A percentile compares a stretch with the other conserved stretches of the same genome.
These are phyloP conservation scores for Craspedostauros australis DNA, from an alignment of 108 stramenopile species.

Conservation along the genomic window DNA sequence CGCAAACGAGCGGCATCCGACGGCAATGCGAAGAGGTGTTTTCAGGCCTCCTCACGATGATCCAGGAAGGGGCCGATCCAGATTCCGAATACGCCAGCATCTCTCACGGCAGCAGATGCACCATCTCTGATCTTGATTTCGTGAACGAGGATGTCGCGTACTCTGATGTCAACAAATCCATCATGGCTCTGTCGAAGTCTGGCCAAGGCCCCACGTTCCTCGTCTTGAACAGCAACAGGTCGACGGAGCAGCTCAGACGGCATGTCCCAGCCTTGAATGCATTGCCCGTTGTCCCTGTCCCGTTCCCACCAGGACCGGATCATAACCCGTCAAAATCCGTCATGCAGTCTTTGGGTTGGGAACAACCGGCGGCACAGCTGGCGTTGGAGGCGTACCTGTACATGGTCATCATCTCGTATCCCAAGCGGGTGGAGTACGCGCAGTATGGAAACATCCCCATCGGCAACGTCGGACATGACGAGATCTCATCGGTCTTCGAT, in stretches of 20 bases:
- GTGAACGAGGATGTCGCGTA: slow-evolving; percentile 60
- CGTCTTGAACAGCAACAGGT: slow-evolving; percentile 57
- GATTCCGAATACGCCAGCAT: slow-evolving; percentile 65
- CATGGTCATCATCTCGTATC: slow-evolving; percentile 78
- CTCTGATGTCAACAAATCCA: slow-evolving; percentile 59
- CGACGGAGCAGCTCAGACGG: slow-evolving; percentile 46
- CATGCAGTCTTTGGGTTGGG: slow-evolving; percentile 91
- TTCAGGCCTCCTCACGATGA: slow-evolving; percentile 51
- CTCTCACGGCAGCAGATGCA: slow-evolving; percentile 36
- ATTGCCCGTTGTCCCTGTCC: slow-evolving; percentile 75
- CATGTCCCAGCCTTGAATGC: slow-evolving; percentile 73
- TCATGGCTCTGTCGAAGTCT: slow-evolving; percentile 59
- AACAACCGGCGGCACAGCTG: slow-evolving; percentile 76
- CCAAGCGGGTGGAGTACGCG: slow-evolving; percentile 69
- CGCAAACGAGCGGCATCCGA: slow-evolving; percentile 49
- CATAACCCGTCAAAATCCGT: slow-evolving; percentile 71
- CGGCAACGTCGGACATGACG: slow-evolving; percentile 86
- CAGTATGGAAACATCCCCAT: slow-evolving; percentile 89
- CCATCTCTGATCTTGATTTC: slow-evolving; percentile 48
- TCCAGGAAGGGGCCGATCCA: slow-evolving; percentile 42
- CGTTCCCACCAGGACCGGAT: slow-evolving; percentile 77
- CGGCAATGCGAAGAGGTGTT: slow-evolving; percentile 69
- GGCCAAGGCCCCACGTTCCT: slow-evolving; percentile 86
- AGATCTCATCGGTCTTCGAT: slow-evolving; percentile 73
- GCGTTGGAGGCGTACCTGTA: slow-evolving; percentile 73